Evolutionary conservation across 1,139 yeast genomes (phyloP).

Genomic region (Yamadazyma dushanensis): DNA sequence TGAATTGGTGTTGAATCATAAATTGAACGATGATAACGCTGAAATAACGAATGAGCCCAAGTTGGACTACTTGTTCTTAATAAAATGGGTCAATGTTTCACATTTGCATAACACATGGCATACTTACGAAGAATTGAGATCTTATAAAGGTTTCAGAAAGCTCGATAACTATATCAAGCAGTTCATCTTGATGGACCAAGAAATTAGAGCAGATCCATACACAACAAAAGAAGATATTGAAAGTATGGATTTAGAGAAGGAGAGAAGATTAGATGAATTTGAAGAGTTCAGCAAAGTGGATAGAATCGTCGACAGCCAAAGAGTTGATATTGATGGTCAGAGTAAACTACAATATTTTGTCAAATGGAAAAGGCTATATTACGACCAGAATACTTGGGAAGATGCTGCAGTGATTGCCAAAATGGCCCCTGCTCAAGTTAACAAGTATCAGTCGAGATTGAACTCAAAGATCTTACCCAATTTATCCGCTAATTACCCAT

Average conservation of each 20-base stretch:
- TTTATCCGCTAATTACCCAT: conserved; percentile 74
- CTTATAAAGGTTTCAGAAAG: conserved; percentile 73
- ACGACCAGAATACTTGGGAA: conserved; percentile 98
- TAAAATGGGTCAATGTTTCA: conserved; percentile 87
- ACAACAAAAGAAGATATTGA: conserved; percentile 91
- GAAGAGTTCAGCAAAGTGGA: conserved; percentile 85
- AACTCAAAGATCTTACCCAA: conserved; percentile 85
- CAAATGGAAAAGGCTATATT: conserved; percentile 91
- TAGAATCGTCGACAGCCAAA: conserved; percentile 83
- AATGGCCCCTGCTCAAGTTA: conserved; percentile 81
- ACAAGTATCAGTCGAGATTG: conserved; percentile 76
- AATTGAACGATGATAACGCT: conserved; percentile 36
- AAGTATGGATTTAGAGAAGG: conserved; percentile 88
- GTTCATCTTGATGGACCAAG: conserved; percentile 68
- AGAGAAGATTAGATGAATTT: conserved; percentile 78
- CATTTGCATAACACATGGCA: conserved; percentile 98
- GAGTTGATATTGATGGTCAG: conserved; percentile 66
- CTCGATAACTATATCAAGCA: conserved; percentile 89
- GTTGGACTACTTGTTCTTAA: conserved; percentile 57
- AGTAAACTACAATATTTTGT: conserved; percentile 78
- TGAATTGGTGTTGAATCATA: conserved; percentile 57
- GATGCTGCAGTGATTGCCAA: conserved; percentile 83
- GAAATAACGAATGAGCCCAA: conserved; percentile 54
- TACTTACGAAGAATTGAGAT: conserved; percentile 56
- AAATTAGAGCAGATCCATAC: conserved; percentile 72